phyloP scores from a whole-genome alignment of 2,329 filamentous ascomycete genomes.

The Tetracladium maxilliforme region DNA sequence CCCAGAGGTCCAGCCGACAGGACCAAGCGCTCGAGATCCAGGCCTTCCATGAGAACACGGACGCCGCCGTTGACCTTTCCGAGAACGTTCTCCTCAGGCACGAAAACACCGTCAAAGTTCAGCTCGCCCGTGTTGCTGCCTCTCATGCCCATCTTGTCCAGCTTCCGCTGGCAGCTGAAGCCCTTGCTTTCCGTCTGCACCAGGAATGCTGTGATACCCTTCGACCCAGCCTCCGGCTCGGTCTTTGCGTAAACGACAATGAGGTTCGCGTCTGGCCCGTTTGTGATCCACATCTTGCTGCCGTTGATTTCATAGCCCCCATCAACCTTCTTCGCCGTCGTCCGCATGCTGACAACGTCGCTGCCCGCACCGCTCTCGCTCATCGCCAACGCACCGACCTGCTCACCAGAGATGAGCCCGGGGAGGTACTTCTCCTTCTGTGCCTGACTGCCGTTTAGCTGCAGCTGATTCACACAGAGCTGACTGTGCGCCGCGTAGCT shows the following conservation, averaged over 20 bases:
- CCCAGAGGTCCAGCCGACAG: constrained; percentile 82
- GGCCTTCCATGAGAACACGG: constrained; percentile 84
- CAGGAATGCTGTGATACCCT: constrained; percentile 91
- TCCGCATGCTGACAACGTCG: constrained; percentile 94
- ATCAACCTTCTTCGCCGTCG: constrained; percentile 62
- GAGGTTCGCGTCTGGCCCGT: constrained; percentile 84
- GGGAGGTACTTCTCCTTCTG: constrained; percentile 78
- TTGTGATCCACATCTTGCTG: constrained; percentile 99
- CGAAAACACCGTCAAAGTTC: constrained; percentile 80
- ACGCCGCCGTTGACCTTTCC: constrained; percentile 72
- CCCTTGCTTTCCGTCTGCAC: constrained; percentile 57
- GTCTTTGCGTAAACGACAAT: constrained; percentile 98
- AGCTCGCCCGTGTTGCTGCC: constrained; percentile 94
- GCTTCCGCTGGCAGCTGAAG: constrained; percentile 77
- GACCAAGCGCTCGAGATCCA: constrained; percentile 87
- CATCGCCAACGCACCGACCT: constrained; percentile 86
- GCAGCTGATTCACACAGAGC: constrained; percentile 90
- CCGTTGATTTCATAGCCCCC: constrained; percentile 80
- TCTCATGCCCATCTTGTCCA: constrained; percentile 97
- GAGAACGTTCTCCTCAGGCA: constrained; percentile 68
- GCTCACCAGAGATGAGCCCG: constrained; percentile 63
- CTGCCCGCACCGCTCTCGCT: constrained; percentile 81
- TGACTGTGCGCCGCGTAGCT: constrained; percentile 95
- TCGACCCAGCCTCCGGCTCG: constrained; percentile 60
- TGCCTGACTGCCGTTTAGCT: constrained; percentile 66